Percentiles rank a stretch among this genome's conserved stretches.
phyloP scores from a whole-genome alignment of 345 rosid species.

The Populus ilicifolia region DNA sequence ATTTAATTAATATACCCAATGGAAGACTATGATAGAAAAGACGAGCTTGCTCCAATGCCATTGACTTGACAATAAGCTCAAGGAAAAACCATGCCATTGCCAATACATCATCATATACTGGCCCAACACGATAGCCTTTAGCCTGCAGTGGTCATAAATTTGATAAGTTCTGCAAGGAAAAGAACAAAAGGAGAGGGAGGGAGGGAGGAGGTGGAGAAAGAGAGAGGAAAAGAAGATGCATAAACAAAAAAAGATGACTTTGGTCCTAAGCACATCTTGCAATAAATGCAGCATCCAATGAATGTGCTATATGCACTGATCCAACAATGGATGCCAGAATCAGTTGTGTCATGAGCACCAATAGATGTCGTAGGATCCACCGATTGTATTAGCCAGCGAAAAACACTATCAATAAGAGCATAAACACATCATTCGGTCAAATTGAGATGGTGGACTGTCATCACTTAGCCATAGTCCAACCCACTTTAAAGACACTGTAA shows the following conservation, averaged over 20 bases:
- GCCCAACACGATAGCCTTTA: conserved; percentile 99
- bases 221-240: background rate
- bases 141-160: conserved; percentile 53
- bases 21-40: conserved; percentile 84
- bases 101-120: conserved; percentile 95
- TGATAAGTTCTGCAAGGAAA: background rate
- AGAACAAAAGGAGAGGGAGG: background rate
- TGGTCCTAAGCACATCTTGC: no score
- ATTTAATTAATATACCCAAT: conserved; percentile 46
- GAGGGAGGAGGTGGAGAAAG: background rate
- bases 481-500: no score
- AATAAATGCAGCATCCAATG: no score
- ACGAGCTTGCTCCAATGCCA: conserved; percentile 96
- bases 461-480: no score
- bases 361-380: no score
- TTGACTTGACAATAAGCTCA: conserved; percentile 93
- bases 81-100: conserved; percentile 99
- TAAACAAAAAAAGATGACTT: background rate
- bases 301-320: no score
- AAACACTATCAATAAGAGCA: no score
- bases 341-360: no score
- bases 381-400: no score
- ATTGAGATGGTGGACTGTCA: no score
- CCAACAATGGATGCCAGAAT: no score
- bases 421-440: no score